Evolutionary conservation across 371 early-diverging fungal species (phyloP).

Genomic region (Saksenaea vasiformis): DNA sequence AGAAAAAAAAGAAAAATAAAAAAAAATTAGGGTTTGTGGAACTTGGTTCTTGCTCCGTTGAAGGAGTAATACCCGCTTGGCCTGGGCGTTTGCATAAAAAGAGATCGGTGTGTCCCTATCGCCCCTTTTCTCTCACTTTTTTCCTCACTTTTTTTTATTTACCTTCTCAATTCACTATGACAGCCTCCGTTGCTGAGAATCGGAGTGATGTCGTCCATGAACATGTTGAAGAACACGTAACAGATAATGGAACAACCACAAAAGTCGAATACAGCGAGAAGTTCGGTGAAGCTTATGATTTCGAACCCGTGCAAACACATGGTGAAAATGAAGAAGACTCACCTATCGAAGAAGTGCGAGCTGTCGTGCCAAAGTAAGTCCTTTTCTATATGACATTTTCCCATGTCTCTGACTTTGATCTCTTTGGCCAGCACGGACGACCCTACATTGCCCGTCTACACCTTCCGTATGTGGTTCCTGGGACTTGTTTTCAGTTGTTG

Average conservation of each 20-base stretch:
- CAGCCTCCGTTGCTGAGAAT: slow-evolving; percentile 2
- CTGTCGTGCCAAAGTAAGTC: slow-evolving; percentile 61
- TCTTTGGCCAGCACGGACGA: slow-evolving; percentile 56
- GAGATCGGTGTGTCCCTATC: background rate
- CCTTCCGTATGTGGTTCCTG: slow-evolving; percentile 75
- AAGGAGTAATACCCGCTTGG: background rate
- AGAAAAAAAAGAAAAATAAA: background rate
- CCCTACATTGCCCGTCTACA: slow-evolving; percentile 68
- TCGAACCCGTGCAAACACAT: slow-evolving; percentile 5
- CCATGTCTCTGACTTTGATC: background rate
- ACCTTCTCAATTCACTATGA: background rate
- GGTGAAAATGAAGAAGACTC: slow-evolving; percentile 62
- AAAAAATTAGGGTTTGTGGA: background rate
- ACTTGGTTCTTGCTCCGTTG: background rate
- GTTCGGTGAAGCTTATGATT: background rate
- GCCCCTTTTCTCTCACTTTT: background rate
- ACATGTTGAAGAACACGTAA: background rate
- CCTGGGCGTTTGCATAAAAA: background rate
- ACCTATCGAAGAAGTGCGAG: slow-evolving; percentile 74
- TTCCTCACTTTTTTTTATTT: background rate
- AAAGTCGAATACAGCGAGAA: slow-evolving; percentile 13
- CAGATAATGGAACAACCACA: background rate
- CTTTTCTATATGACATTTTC: background rate
- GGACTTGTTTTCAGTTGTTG: slow-evolving; percentile 63
- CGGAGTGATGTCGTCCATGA: background rate